Base-by-base conservation (phyloP, 2,329 filamentous ascomycete species). In the Cladosporium sp. region DNA sequence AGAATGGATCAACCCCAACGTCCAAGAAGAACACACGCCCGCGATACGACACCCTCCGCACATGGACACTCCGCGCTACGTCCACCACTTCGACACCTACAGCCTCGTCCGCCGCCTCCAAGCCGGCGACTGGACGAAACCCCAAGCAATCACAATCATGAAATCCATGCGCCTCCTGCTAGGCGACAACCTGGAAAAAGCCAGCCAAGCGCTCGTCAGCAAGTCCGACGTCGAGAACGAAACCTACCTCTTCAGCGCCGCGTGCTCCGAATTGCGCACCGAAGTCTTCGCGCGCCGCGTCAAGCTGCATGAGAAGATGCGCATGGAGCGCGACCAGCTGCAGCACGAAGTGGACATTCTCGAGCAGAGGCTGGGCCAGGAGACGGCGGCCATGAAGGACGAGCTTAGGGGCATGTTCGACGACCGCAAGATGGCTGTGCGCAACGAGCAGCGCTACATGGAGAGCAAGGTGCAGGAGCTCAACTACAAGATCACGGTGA, bases 51-150 rank as follows among this genome's bases (percentile, higher is more conserved):
- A 63, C 24, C 71, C 74, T 1, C 75, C 75, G 14, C 88, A 93
- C 75, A 86, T 91, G 75, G 84, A 87, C 58, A 86, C 92, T 0
- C 87, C 91, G 8, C 91, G 89, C 1, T 96, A 97, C 75, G 88
- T 97, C 38, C 95, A 99, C 80, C 93, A 98, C 80, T 99, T 99
- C 79, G 94, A 99, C 80, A 97, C 90, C 28, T 99, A 95, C 79
- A 89, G 88, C 15, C 86, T 98, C 5, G 95, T 98, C 18, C 90
- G 90, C 74, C 88, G 92, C 72, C 87, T 99, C 18, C 85, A 88
- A 21, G 81, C 80, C 0, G 88, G 88, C 14, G 90, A 90, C 0
- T 97, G 93, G 79, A 87, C 86, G 1, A 83, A 86, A 54, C 84
- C 84, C 0, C 94, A 97, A 78, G 88, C 92, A 30, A 88, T 93